Evolutionary conservation across 495 filamentous ascomycete genomes (phyloP), one percentile per base, ranked within the genome.

Genomic region (Annulohypoxylon maeteangense): DNA sequence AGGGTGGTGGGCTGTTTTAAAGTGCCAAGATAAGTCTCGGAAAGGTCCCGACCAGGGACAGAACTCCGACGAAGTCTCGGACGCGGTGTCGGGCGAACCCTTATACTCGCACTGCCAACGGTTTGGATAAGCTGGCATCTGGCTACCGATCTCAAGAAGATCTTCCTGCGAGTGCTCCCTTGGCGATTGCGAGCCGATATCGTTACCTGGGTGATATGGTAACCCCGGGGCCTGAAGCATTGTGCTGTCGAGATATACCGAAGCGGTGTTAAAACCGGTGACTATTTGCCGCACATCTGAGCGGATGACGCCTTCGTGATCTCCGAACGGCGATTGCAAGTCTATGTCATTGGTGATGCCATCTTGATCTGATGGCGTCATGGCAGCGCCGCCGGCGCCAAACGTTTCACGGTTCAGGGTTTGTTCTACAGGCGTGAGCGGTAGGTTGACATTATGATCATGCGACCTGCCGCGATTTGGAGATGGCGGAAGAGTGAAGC

Each of bases 51-150:
- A 65, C 73, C 73, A 77, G 16, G 58, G 10, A 44, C 75, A 77
- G 1, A 38, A 5, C 10, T 68, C 62, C 12, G 58, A 57, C 10
- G 75, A 74, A 18, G 63, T 50, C 11, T 67, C 60, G n/a, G 68
- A 71, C 42, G 31, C 5, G 5, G 60, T 54, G n/a, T 75, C 75
- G 12, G 32, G 34, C 11, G 40, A 16, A 47, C 59, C 45, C 29
- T 67, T 63, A 42, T 62, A 77, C 18, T 71, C 53, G 57, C 75
- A 77, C 32, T 70, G 67, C 75, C 75, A 77, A n/a, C 75, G 70
- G 40, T 67, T 73, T 3, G 45, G 62, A 25, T 14, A 74, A 1
- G 14, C 20, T 22, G 4, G 42, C 42, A 50, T 71, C 38, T 68
- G 71, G 34, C 69, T 75, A 8, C 75, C 75, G 44, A 77, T 75